phyloP scores from a whole-genome alignment of 23 red algal genomes.

The Gracilaria gracilis region DNA sequence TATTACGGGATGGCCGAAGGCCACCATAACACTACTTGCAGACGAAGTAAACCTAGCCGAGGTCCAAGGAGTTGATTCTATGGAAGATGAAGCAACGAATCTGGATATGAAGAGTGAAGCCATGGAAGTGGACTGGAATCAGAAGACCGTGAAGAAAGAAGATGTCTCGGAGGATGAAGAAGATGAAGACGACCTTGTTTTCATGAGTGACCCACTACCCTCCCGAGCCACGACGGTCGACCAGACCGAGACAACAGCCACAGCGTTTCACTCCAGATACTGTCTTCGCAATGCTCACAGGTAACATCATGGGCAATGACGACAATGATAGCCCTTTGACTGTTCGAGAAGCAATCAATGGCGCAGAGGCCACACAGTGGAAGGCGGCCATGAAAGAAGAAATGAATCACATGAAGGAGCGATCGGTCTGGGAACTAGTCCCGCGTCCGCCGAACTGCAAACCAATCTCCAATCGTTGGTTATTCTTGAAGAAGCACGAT shows the following conservation, averaged over 20 bases:
- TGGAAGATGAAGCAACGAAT: neutral
- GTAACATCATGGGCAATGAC: neutral
- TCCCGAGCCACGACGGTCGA: neutral
- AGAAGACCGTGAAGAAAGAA: neutral
- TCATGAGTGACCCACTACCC: neutral
- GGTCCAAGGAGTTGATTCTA: neutral
- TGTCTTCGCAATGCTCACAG: neutral
- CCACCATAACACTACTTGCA: neutral
- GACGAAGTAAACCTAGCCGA: neutral
- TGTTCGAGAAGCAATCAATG: neutral
- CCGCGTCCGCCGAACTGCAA: neutral
- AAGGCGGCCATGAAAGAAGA: neutral
- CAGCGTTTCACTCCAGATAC: neutral
- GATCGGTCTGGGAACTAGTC: neutral
- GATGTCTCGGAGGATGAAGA: neutral
- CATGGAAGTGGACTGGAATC: neutral
- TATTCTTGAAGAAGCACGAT: neutral
- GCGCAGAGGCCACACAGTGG: neutral
- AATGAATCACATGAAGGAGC: neutral
- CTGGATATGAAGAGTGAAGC: neutral
- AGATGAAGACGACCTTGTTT: neutral
- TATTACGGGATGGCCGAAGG: neutral
- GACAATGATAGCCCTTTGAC: neutral
- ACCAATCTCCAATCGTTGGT: neutral
- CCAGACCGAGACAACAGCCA: neutral